Evolutionary conservation across 345 rosid species (phyloP).

Genomic region (Iberis pinnata): DNA sequence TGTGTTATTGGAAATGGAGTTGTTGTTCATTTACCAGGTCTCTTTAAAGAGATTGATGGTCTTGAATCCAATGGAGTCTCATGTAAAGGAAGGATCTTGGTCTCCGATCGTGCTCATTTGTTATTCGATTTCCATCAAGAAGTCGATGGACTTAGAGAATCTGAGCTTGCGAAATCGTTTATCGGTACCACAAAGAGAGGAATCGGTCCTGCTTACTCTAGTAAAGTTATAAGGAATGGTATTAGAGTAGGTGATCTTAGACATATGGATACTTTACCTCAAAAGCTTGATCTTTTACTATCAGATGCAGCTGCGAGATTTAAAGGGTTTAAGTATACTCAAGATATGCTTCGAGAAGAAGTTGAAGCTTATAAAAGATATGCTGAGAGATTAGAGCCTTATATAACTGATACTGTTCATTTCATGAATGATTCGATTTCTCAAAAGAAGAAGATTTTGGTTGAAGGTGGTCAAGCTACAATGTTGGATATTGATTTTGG

Average conservation of each 20-base stretch:
- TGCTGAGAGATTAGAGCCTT: constrained; percentile 91
- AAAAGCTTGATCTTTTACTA: constrained; percentile 69
- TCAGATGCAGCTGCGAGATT: constrained; percentile 80
- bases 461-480: constrained; percentile 99
- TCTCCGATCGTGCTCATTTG: constrained; percentile 89
- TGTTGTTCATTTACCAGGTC: constrained; percentile 81
- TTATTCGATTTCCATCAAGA: constrained; percentile 91
- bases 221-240: constrained; percentile 78
- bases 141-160: constrained; percentile 79
- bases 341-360: constrained; percentile 72
- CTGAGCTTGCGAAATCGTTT: constrained; percentile 80
- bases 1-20: constrained; percentile 96
- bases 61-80: constrained; percentile 71
- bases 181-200: constrained; percentile 96
- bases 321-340: constrained; percentile 54
- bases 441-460: constrained; percentile 73
- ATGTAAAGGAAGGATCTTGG: constrained; percentile 85
- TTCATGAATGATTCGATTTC: constrained; percentile 68
- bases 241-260: constrained; percentile 87
- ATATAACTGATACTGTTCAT: constrained; percentile 77
- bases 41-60: constrained; percentile 82
- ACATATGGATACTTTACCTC: constrained; percentile 90
- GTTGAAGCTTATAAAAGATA: constrained; percentile 85
- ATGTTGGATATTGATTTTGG: constrained; percentile 96
- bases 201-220: constrained; percentile 85